These are phyloP conservation scores for Plantago ovata DNA, from an alignment of 257 asterid species.

Conservation along the genomic window DNA sequence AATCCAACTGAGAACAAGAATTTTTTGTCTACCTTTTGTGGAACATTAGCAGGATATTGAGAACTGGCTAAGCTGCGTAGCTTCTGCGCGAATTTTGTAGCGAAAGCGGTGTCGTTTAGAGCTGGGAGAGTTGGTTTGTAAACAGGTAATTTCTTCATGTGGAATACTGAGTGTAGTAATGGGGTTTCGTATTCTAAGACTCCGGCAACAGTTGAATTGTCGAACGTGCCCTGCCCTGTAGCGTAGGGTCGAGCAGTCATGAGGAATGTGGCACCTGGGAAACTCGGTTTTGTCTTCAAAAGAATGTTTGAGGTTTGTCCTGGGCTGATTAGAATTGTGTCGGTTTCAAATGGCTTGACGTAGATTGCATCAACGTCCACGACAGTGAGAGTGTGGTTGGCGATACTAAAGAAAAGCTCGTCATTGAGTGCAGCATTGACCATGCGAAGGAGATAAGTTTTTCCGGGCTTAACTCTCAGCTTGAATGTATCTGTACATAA, in stretches of 20 bases:
- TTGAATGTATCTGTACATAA: conserved; percentile 41
- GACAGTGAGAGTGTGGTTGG: conserved; percentile 46
- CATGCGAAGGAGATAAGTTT: conserved; percentile 57
- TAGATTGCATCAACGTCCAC: conserved; percentile 53
- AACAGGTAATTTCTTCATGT: conserved; percentile 31
- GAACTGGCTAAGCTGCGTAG: conserved; percentile 42
- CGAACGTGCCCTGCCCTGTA: conserved; percentile 54
- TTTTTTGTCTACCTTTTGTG: conserved; percentile 29
- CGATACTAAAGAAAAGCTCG: conserved; percentile 53
- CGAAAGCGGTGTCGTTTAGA: conserved; percentile 46
- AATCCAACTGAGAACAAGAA: conserved; percentile 53
- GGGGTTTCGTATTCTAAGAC: conserved; percentile 40
- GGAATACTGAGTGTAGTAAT: conserved; percentile 13
- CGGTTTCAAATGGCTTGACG: conserved; percentile 43
- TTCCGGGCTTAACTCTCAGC: conserved; percentile 50
- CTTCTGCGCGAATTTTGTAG: conserved; percentile 31
- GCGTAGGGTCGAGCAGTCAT: conserved; percentile 53
- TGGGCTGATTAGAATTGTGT: conserved; percentile 43
- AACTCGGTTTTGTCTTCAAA: conserved; percentile 31
- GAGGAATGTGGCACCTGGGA: conserved; percentile 42
- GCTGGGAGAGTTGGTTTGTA: conserved; percentile 41
- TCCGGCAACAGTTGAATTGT: conserved; percentile 53
- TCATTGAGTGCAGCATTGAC: conserved; percentile 67
- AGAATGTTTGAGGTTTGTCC: conserved; percentile 61
- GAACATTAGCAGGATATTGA: conserved; percentile 56